Conservation (phyloP, 352 stramenopile genomes). For the Phytophthora crassamura region DNA sequence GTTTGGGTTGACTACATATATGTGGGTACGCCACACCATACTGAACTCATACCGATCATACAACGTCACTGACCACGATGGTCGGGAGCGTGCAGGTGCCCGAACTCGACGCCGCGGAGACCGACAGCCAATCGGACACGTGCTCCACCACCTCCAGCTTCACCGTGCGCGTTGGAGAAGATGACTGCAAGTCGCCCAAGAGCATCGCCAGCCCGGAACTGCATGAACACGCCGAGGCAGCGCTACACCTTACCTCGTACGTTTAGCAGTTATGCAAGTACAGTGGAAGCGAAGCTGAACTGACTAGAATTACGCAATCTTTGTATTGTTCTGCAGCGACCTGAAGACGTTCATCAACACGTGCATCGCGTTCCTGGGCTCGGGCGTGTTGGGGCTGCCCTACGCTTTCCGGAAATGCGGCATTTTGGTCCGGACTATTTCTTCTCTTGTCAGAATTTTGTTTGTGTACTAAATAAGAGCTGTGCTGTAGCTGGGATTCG, state of each 20-base stretch:
- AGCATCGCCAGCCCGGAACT: slow-evolving; percentile 22
- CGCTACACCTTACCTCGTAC: slow-evolving; percentile 56
- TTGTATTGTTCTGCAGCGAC: slow-evolving; percentile 40
- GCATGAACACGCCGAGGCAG: slow-evolving; percentile 31
- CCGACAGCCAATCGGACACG: slow-evolving; percentile 34
- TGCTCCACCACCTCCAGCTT: slow-evolving; percentile 41
- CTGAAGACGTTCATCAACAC: slow-evolving; percentile 75
- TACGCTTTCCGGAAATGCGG: slow-evolving; percentile 91
- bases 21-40: neutral
- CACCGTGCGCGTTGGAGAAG: slow-evolving; percentile 14
- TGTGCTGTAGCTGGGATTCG: slow-evolving; percentile 59
- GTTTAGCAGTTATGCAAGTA: slow-evolving; percentile 5
- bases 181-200: slow-evolving; percentile 21
- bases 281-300: neutral
- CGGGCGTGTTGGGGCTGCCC: slow-evolving; percentile 89
- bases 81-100: slow-evolving; percentile 25
- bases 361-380: slow-evolving; percentile 93
- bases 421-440: slow-evolving; percentile 58
- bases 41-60: neutral
- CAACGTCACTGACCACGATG: slow-evolving; percentile 34
- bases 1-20: no score
- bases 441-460: slow-evolving; percentile 6
- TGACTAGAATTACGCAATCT: slow-evolving; percentile 11
- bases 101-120: slow-evolving; percentile 36
- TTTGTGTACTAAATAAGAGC: no score